Conservation (phyloP, 2,329 filamentous ascomycete species). For the Aspergillus aculeatus region DNA sequence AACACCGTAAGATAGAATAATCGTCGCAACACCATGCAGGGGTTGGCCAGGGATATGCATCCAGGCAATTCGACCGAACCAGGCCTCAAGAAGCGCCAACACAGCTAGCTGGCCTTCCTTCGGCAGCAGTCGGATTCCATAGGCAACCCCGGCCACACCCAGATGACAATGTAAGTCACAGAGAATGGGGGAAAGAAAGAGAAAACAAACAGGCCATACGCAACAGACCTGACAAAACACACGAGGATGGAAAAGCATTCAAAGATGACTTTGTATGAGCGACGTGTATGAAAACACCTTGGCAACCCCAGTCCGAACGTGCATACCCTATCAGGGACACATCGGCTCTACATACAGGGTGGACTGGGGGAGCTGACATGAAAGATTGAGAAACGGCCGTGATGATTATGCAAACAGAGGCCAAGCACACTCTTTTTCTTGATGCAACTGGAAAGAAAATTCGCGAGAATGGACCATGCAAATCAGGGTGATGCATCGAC, state of each 20-base stretch:
- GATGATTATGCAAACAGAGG: slow-evolving; percentile 19
- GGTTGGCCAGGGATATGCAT: slow-evolving; percentile 12
- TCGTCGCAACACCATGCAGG: slow-evolving; percentile 10
- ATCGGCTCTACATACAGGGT: slow-evolving; percentile 24
- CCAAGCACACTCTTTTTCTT: slow-evolving; percentile 15
- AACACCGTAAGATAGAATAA: slow-evolving; percentile 15
- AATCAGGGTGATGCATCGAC: slow-evolving; percentile 21
- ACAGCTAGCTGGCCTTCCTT: background rate
- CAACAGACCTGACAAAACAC: slow-evolving; percentile 5
- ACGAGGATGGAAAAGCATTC: background rate
- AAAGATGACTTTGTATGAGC: background rate
- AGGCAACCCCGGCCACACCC: slow-evolving; percentile 13
- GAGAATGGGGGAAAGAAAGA: slow-evolving; percentile 3
- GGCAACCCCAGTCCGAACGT: slow-evolving; percentile 15
- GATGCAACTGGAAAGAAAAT: slow-evolving; percentile 11
- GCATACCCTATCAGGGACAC: slow-evolving; percentile 21
- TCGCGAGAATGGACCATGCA: slow-evolving; percentile 12
- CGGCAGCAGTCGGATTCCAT: background rate
- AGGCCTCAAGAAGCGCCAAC: slow-evolving; percentile 3
- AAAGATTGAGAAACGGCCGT: slow-evolving; percentile 17
- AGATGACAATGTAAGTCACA: slow-evolving; percentile 8
- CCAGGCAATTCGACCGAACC: slow-evolving; percentile 1
- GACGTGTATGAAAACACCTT: slow-evolving; percentile 10
- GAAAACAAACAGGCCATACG: background rate
- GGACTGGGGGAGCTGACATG: slow-evolving; percentile 17